Conservation (phyloP, 2,329 filamentous ascomycete genomes). For the Pyrenophora seminiperda region DNA sequence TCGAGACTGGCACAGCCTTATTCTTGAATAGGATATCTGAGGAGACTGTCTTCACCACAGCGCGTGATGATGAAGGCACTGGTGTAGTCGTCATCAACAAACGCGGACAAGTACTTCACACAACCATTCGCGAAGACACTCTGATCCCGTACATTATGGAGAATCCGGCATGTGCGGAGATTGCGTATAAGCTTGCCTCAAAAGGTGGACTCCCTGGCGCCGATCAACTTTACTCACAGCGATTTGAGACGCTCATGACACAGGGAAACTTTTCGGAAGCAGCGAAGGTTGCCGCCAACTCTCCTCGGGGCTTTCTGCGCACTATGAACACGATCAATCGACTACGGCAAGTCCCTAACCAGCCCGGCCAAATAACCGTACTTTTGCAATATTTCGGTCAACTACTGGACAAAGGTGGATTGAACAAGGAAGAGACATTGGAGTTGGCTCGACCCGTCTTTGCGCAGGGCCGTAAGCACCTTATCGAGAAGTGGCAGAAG, state of each 20-base stretch:
- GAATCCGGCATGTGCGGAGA: constrained; percentile 89
- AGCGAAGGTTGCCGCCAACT: constrained; percentile 95
- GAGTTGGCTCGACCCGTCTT: constrained; percentile 93
- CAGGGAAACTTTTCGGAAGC: constrained; percentile 83
- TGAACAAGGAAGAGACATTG: constrained; percentile 92
- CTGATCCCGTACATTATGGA: constrained; percentile 94
- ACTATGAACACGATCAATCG: constrained; percentile 94
- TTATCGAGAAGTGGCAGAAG: constrained; percentile 96
- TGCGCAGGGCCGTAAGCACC: constrained; percentile 89
- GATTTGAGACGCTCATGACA: constrained; percentile 86
- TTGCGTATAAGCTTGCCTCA: constrained; percentile 95
- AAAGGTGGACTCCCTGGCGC: constrained; percentile 92
- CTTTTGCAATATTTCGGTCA: constrained; percentile 98
- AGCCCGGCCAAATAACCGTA: constrained; percentile 85
- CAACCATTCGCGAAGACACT: constrained; percentile 88
- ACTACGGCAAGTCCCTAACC: constrained; percentile 84
- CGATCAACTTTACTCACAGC: constrained; percentile 88
- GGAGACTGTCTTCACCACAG: constrained; percentile 97
- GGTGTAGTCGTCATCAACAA: constrained; percentile 96
- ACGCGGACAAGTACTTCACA: constrained; percentile 94
- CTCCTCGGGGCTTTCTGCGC: constrained; percentile 90
- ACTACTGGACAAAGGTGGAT: constrained; percentile 88
- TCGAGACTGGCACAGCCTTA: constrained; percentile 92
- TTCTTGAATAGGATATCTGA: constrained; percentile 99
- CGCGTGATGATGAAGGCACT: constrained; percentile 78